Evolutionary conservation across 2,329 filamentous ascomycete genomes (phyloP), one percentile per base, ranked within the genome.

Genomic region (Diaporthe australafricana): DNA sequence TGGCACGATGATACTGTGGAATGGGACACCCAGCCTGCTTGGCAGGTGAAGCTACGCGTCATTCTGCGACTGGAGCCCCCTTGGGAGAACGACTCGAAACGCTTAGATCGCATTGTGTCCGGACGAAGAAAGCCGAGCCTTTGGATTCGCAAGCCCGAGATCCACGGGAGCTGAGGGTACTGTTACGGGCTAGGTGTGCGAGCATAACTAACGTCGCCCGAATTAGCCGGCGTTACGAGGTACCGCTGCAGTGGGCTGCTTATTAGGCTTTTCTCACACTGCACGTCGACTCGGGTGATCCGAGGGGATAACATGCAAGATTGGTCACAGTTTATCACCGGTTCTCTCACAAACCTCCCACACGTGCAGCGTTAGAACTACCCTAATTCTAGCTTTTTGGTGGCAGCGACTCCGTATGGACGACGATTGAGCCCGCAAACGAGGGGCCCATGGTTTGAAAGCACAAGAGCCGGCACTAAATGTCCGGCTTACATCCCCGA

Each of bases 401-500:
- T 25, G 30, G 60, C 30, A 65, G 60, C 38, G 60, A 48, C 27
- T n/a, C 60, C 27, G 60, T 65, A 22, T 50, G 60, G 42, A 2
- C 16, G 8, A 14, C 9, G 30, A 17, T 32, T 40, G 12, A 20
- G 17, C 22, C 22, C 25, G 56, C 42, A 30, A 40, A 38, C 25
- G 17, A 30, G 38, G 16, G 56, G 55, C 55, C 35, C 16, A 14
- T 22, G 27, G 56, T 11, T 32, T 42, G 42, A n/a, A n/a, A n/a
- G n/a, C n/a, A n/a, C n/a, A n/a, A 50, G 45, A 45, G 30, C 60
- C 30, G 60, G 27, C n/a, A 11, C 45, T 22, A 35, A 50, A 32
- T 38, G 60, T 11, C 45, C 60, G 60, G 60, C 60, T 50, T 25
- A 50, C 60, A 27, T 63, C 45, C 45, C 60, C 60, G 45, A 65